These are phyloP conservation scores for Phaseolus lunatus DNA, from an alignment of 306 rosid species.

Conservation along the genomic window DNA sequence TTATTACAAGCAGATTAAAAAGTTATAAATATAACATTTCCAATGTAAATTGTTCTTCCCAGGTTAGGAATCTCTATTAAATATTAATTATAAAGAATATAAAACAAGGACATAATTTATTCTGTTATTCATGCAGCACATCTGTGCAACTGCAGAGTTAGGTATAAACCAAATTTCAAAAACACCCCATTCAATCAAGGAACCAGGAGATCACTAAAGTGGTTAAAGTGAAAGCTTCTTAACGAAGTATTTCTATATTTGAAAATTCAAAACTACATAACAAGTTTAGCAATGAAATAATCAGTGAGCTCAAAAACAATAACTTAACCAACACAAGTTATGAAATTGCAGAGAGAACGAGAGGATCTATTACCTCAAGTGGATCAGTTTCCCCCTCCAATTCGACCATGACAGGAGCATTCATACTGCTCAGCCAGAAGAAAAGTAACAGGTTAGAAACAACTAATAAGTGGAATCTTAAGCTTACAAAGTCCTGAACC, in stretches of 20 bases:
- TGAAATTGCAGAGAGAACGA: not conserved
- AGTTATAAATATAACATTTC: not conserved
- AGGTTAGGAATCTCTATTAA: not conserved
- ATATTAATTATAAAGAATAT: not conserved
- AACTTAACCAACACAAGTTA: not conserved
- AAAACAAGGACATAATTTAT: constrained; percentile 5
- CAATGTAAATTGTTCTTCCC: constrained; percentile 13
- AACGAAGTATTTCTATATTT: constrained; percentile 1
- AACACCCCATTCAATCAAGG: not conserved
- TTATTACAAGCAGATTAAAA: not conserved
- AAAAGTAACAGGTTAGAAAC: constrained; percentile 20
- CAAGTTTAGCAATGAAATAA: constrained; percentile 4
- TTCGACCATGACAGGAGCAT: constrained; percentile 97
- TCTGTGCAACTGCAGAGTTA: constrained; percentile 3
- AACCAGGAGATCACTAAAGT: not conserved
- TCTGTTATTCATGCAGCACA: not conserved
- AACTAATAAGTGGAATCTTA: not conserved
- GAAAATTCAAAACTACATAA: constrained; percentile 28
- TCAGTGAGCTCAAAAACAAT: not conserved
- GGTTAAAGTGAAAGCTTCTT: not conserved
- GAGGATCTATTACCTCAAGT: constrained; percentile 73
- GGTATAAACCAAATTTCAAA: not conserved
- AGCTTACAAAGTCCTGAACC: not conserved
- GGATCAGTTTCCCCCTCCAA: constrained; percentile 98
- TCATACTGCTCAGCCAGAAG: constrained; percentile 71